Base-by-base conservation (phyloP, 805 yeast species). In the Metschnikowia baotianmanensis region DNA sequence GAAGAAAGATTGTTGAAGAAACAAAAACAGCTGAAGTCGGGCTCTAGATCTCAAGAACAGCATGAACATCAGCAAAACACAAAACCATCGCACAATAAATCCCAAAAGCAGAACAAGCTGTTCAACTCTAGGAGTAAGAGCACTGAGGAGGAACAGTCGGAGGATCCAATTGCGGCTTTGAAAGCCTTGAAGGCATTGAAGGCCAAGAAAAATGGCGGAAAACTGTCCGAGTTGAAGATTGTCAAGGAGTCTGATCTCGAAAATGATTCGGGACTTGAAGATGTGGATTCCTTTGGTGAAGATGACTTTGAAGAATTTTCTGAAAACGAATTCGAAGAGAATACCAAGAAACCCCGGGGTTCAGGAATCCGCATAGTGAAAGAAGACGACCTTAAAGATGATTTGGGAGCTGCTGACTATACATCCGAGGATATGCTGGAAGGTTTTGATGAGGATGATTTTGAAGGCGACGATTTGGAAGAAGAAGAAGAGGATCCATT, bases 381-480 rank as follows among this genome's bases (percentile, higher is more conserved):
- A 20, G 50, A 46, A 31, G 65, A 57, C 17, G 55, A 46, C 3
- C 34, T 47, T 17, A 46, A 46, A 16, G 58, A 43, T 10, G 62
- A 62, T 49, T 10, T 15, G 12, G 30, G 61, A 65, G 10, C 23
- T 27, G 70, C 60, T 1, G 74, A 62, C 34, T 74, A 70, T 32
- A 74, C 74, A 15, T 26, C 21, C 21, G 47, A 38, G 4, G 53
- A 41, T 11, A 31, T 34, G 22, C 46, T 32, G 5, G 43, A 39
- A 8, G 53, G 37, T 6, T 26, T 30, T 26, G 46, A 37, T 3
- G 70, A 61, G 1, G 73, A 62, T 35, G 75, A 69, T n/a, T n/a
- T n/a, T 32, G 74, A 75, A 2, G 34, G 29, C 4, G 34, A 26
- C 10, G 28, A 30, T 3, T 19, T 27, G 16, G 42, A n/a, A 25